These are phyloP conservation scores for Gastrolobium villosum DNA, from an alignment of 306 rosid genomes.

Conservation along the genomic window DNA sequence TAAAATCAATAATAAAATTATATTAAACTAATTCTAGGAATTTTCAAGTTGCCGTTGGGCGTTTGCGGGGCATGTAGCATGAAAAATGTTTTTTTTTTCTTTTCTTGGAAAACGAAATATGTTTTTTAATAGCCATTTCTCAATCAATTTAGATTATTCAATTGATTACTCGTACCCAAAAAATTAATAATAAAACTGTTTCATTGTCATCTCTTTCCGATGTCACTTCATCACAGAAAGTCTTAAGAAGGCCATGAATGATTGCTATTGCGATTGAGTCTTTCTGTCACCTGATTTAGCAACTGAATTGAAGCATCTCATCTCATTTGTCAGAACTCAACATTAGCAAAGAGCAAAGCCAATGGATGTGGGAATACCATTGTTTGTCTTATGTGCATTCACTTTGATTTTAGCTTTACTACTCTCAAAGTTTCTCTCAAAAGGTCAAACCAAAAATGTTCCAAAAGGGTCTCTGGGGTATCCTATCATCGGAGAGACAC, in stretches of 20 bases:
- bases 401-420: conserved; percentile 52
- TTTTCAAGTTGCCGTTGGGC: no score
- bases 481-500: conserved; percentile 65
- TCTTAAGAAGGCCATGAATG: neutral
- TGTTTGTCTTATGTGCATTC: conserved; percentile 39
- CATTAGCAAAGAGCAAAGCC: neutral
- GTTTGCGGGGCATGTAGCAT: no score
- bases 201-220: conserved; percentile 23
- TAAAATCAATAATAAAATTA: no score
- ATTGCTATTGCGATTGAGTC: conserved; percentile 11
- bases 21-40: no score
- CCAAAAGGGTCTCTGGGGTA: conserved; percentile 69
- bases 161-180: neutral
- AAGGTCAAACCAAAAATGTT: conserved; percentile 51
- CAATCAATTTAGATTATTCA: neutral
- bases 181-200: neutral
- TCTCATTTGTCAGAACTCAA: conserved; percentile 24
- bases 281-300: neutral
- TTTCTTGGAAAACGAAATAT: no score
- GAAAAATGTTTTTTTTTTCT: no score
- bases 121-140: no score
- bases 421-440: conserved; percentile 49
- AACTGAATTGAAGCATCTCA: conserved; percentile 13
- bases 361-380: conserved; percentile 42
- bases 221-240: conserved; percentile 20